These are phyloP conservation scores for Candolleomyces efflorescens DNA, from an alignment of 768 basidiomycete genomes.

Conservation along the genomic window DNA sequence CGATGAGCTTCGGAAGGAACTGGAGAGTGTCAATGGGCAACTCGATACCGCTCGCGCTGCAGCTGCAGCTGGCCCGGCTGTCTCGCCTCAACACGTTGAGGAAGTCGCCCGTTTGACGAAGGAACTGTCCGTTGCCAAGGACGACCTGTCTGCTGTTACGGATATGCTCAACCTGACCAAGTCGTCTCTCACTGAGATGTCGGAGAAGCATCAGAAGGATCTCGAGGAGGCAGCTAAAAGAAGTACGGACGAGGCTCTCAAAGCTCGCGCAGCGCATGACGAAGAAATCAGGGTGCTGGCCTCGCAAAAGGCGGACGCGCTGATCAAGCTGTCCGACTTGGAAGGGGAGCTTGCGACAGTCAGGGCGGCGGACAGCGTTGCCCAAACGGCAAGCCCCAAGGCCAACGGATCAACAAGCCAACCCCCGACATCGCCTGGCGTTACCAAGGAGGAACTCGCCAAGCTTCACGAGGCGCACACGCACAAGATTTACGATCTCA, in stretches of 20 bases:
- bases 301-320: constrained; percentile 58
- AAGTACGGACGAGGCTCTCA: constrained; percentile 68
- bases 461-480: constrained; percentile 82
- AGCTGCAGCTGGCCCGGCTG: constrained; percentile 32
- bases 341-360: constrained; percentile 72
- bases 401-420: constrained; percentile 41
- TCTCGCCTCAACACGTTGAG: constrained; percentile 44
- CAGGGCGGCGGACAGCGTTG: constrained; percentile 51
- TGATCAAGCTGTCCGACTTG: constrained; percentile 63
- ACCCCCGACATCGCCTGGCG: constrained; percentile 37
- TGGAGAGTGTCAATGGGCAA: constrained; percentile 54
- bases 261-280: constrained; percentile 54
- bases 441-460: constrained; percentile 75
- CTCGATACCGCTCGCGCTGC: constrained; percentile 57
- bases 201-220: constrained; percentile 63
- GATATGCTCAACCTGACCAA: constrained; percentile 68
- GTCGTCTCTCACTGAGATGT: constrained; percentile 65
- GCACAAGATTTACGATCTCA: constrained; percentile 69
- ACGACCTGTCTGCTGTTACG: constrained; percentile 61
- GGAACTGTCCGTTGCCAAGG: constrained; percentile 60
- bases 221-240: constrained; percentile 70
- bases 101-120: constrained; percentile 53
- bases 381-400: constrained; percentile 48
- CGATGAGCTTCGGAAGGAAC: constrained; percentile 48
- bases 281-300: constrained; percentile 54